phyloP scores from a whole-genome alignment of 768 basidiomycete genomes.

The Tricholoma bakamatsutake region DNA sequence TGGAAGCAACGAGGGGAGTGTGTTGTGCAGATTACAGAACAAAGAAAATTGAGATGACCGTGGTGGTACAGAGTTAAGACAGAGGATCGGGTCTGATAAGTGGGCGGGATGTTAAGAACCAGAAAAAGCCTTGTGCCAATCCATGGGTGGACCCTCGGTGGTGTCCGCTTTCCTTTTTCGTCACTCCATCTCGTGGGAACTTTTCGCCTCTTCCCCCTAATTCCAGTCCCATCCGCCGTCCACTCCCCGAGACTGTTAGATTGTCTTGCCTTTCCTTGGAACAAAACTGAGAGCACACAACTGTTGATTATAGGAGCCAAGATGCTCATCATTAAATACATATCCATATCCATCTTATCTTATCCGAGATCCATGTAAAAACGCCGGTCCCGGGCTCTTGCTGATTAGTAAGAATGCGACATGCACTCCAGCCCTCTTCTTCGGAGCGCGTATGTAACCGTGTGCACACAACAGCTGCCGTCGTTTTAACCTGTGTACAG shows the following conservation, averaged over 20 bases:
- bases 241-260: too few relatives aligned
- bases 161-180: conserved; percentile 31
- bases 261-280: not conserved
- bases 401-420: too few relatives aligned
- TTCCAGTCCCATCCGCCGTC: not conserved
- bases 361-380: conserved; percentile 23
- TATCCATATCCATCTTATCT: conserved; percentile 15
- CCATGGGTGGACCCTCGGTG: conserved; percentile 20
- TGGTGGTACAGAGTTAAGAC: conserved; percentile 5
- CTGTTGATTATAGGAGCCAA: too few relatives aligned
- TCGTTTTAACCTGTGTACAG: not conserved
- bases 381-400: conserved; percentile 9
- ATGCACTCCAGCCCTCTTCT: not conserved
- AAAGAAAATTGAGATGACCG: conserved; percentile 2
- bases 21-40: conserved; percentile 2
- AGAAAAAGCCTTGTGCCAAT: conserved; percentile 22
- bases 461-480: not conserved
- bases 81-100: conserved; percentile 10
- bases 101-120: conserved; percentile 15
- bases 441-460: too few relatives aligned
- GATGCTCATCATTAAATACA: too few relatives aligned
- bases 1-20: conserved; percentile 2
- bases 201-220: not conserved
- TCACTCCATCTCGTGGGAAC: conserved; percentile 19
- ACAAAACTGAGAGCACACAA: not conserved